phyloP scores from a whole-genome alignment of 2,329 filamentous ascomycete genomes.

The Verticillium longisporum region DNA sequence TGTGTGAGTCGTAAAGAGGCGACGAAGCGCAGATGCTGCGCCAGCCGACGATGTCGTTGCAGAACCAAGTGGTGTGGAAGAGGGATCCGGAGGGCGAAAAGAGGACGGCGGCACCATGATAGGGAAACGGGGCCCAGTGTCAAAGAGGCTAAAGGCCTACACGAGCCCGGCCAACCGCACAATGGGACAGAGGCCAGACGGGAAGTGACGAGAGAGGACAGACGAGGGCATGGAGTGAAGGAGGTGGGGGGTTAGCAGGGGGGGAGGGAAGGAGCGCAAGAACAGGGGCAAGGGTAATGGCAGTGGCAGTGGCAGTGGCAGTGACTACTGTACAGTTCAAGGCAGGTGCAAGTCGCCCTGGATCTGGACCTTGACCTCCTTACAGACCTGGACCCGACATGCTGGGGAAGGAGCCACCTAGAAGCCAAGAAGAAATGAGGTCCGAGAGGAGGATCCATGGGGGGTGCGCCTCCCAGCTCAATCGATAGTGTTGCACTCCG shows the following conservation, averaged over 20 bases:
- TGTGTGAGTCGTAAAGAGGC: background rate
- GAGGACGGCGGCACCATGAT: background rate
- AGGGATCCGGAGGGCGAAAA: background rate
- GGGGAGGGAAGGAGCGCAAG: background rate
- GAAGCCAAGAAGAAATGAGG: background rate
- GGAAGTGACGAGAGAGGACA: background rate
- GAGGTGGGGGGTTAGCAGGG: background rate
- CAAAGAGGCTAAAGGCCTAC: too few species aligned
- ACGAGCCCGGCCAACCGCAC: too few species aligned
- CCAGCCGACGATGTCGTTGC: slow-evolving; percentile 1
- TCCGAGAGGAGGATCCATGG: background rate
- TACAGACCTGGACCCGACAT: background rate
- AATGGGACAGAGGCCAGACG: too few species aligned
- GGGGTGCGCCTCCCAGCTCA: background rate
- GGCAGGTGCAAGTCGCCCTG: background rate
- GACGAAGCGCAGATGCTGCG: background rate
- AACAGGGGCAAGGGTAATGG: background rate
- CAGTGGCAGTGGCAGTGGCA: background rate
- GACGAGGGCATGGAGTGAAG: background rate
- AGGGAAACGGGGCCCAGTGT: background rate
- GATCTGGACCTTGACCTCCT: too few species aligned
- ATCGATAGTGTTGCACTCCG: background rate
- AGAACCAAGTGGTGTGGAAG: background rate
- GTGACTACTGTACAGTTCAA: too few species aligned
- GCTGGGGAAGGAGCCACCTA: background rate